Base-by-base conservation (phyloP, 2,329 filamentous ascomycete genomes). In the Fusarium sarcochroum region DNA sequence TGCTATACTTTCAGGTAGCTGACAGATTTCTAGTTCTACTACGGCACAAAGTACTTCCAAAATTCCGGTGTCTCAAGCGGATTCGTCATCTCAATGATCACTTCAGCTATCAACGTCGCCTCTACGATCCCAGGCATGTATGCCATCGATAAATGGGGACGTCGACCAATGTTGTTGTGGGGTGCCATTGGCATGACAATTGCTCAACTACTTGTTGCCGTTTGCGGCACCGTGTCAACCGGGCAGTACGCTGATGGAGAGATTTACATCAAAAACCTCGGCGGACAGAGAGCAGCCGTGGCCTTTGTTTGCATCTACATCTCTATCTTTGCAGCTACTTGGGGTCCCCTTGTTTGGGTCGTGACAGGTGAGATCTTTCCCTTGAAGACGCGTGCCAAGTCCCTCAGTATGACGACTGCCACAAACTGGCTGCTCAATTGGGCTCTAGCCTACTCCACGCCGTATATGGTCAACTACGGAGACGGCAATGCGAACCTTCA, bases 371-470 rank as follows among this genome's bases (percentile, higher is more conserved):
- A 90, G 76, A 88, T 90, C 69, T 90, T 84, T 78, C 88, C 88
- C 3, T 83, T 90, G 46, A 88, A 87, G 79, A 82, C 83, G 48
- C 87, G 90, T 48, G 90, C 90, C n/a, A 86, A 86, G 73, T 86
- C 84, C 5, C 86, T 93, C 69, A 87, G 87, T 45, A 85, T 93
- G 58, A 88, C 89, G 3, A 92, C 90, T 0, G 91, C 91, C 3
- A 89, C 90, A 49, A 93, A 93, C 81, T 92, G 90, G 91, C 84
- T 90, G 0, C 80, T 90, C 58, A 93, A 93, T 83, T 94, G 89
- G 86, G 90, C 90, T 32, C 11, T 37, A 10, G 65, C 91, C 47
- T 94, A 93, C 77, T 83, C 88, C 6, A 97, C 93, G 0, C 92
- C 92, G 0, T 95, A 95, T 79, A 88, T 96, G 57, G 92, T 95